Conservation (phyloP, 352 stramenopile genomes). For the Pythium folliculosum region DNA sequence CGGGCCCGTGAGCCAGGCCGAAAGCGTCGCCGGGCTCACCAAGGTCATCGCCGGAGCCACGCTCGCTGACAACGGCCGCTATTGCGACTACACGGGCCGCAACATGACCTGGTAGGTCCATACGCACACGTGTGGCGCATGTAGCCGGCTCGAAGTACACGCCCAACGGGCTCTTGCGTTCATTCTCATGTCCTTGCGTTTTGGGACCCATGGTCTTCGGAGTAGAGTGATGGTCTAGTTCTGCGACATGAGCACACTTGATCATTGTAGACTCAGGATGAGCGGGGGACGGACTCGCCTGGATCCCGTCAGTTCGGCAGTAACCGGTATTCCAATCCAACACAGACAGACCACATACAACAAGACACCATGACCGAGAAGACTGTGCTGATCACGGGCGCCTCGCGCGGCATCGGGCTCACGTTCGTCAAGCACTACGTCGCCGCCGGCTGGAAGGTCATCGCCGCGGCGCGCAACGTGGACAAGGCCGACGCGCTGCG, state of each 20-base stretch:
- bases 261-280: no score
- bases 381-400: constrained; percentile 51
- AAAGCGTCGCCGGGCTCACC: constrained; percentile 36
- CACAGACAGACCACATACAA: constrained; percentile 25
- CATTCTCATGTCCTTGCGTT: not conserved
- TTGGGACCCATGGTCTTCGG: not conserved
- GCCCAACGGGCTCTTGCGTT: no score
- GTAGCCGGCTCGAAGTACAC: no score
- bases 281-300: no score
- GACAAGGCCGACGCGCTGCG: constrained; percentile 34
- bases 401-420: constrained; percentile 55
- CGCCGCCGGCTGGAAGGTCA: constrained; percentile 32
- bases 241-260: constrained; percentile 13
- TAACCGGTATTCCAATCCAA: no score
- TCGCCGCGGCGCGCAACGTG: constrained; percentile 28
- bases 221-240: not conserved
- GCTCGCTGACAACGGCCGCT: constrained; percentile 35
- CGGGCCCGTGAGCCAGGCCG: constrained; percentile 31
- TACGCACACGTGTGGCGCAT: not conserved
- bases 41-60: constrained; percentile 31
- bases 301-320: no score
- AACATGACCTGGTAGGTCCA: constrained; percentile 32
- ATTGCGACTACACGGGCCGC: constrained; percentile 32
- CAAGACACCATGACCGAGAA: constrained; percentile 33
- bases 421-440: constrained; percentile 40